Evolutionary conservation across 2,329 filamentous ascomycete species (phyloP).

Genomic region (Pseudopyricularia javanii): DNA sequence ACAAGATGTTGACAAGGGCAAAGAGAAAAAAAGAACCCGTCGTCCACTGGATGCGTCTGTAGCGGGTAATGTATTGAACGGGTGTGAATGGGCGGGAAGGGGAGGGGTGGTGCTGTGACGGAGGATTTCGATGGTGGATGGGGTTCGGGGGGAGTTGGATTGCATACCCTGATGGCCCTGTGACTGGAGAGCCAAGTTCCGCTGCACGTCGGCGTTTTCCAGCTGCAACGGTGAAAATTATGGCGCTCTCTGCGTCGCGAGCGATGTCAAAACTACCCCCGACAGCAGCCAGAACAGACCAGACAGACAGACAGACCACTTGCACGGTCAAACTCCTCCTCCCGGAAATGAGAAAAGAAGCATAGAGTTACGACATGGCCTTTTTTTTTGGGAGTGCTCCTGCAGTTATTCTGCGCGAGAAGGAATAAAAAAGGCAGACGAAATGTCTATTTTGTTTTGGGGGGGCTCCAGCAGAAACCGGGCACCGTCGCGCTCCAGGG

Average conservation of each 20-base stretch:
- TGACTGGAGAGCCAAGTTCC: background rate
- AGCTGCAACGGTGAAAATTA: background rate
- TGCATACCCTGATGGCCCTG: background rate
- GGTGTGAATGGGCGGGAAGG: too few relatives aligned
- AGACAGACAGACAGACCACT: background rate
- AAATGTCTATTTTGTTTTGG: background rate
- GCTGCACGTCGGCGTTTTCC: background rate
- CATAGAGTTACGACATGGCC: slow-evolving; percentile 4
- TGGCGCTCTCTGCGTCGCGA: background rate
- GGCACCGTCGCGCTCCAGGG: background rate
- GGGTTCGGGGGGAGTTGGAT: background rate
- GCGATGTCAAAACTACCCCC: background rate
- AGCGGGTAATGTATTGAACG: too few relatives aligned
- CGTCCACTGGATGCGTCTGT: background rate
- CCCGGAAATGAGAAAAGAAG: background rate
- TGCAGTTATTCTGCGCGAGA: slow-evolving; percentile 1
- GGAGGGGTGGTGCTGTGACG: background rate
- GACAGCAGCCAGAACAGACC: background rate
- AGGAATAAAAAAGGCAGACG: background rate
- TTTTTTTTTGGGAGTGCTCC: slow-evolving; percentile 2
- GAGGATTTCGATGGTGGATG: background rate
- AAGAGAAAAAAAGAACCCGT: background rate
- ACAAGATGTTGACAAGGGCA: background rate
- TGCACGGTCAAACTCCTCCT: background rate
- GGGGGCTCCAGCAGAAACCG: background rate